phyloP scores from a whole-genome alignment of 2,329 filamentous ascomycete genomes.

The Leptographium flavum region DNA sequence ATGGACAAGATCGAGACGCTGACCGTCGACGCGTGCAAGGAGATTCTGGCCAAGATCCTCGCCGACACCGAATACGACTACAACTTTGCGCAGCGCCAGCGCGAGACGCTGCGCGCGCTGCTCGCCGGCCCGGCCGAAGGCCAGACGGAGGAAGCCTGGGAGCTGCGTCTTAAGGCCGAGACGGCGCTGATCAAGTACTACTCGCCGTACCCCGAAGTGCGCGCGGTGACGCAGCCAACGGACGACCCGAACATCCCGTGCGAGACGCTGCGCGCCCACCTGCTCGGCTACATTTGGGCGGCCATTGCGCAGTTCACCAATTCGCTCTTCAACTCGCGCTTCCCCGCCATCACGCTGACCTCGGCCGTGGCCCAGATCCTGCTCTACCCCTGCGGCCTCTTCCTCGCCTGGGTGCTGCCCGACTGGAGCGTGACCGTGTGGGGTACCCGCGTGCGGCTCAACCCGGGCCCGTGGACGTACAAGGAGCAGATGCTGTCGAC shows the following conservation, averaged over 20 bases:
- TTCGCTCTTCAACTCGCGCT: conserved; percentile 42
- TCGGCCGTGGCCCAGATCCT: conserved; percentile 42
- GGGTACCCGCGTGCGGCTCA: conserved; percentile 32
- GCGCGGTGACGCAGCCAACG: conserved; percentile 40
- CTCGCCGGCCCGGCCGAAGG: conserved; percentile 28
- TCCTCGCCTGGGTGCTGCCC: conserved; percentile 34
- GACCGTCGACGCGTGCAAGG: conserved; percentile 2
- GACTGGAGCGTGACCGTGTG: conserved; percentile 34
- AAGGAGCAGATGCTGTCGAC: conserved; percentile 46
- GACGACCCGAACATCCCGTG: conserved; percentile 34
- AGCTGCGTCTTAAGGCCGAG: conserved; percentile 40
- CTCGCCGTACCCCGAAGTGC: conserved; percentile 42
- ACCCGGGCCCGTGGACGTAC: conserved; percentile 41
- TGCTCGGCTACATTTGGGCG: conserved; percentile 36
- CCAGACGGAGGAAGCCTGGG: conserved; percentile 29
- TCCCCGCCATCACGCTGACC: conserved; percentile 39
- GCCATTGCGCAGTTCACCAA: conserved; percentile 36
- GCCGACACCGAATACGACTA: conserved; percentile 28
- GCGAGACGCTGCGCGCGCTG: conserved; percentile 26
- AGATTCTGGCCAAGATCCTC: conserved; percentile 1
- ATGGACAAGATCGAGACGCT: conserved; percentile 5
- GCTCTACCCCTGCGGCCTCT: conserved; percentile 38
- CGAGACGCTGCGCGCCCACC: conserved; percentile 41
- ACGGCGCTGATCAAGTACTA: conserved; percentile 38
- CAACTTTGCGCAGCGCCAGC: conserved; percentile 28